Percentiles rank a stretch among this genome's conserved stretches.
phyloP scores from a whole-genome alignment of 2,329 filamentous ascomycete species.

The Cladorrhinum sp. region DNA sequence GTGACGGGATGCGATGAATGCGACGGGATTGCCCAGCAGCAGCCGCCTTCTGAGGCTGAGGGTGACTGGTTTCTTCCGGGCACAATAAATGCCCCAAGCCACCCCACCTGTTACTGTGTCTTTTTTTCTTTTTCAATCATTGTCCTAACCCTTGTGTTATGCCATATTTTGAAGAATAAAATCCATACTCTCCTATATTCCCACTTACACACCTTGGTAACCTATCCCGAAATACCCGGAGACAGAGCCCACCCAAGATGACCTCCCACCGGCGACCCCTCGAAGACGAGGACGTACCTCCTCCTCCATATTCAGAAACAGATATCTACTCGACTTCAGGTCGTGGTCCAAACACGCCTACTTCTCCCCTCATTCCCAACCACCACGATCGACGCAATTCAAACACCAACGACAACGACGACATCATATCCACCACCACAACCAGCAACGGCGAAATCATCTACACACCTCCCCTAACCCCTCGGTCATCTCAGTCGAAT shows the following conservation, averaged over 20 bases:
- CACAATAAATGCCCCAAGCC: background rate
- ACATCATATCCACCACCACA: conserved; percentile 33
- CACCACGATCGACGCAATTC: conserved; percentile 18
- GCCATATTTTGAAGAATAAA: background rate
- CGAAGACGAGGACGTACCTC: conserved; percentile 39
- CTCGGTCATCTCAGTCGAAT: conserved; percentile 33
- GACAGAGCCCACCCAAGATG: conserved; percentile 20
- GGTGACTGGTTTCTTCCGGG: background rate
- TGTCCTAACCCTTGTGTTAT: background rate
- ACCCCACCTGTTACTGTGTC: background rate
- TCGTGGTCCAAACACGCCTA: conserved; percentile 11
- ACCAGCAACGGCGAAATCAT: conserved; percentile 45
- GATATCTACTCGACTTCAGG: conserved; percentile 51
- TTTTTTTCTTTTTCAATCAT: background rate
- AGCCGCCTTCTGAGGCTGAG: background rate
- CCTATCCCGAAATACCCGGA: background rate
- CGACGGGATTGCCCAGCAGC: background rate
- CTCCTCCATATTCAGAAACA: conserved; percentile 57
- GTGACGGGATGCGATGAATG: background rate
- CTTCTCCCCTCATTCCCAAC: conserved; percentile 27
- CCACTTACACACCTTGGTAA: background rate
- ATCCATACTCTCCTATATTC: background rate
- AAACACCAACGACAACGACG: conserved; percentile 21
- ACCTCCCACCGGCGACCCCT: conserved; percentile 27
- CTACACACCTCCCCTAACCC: conserved; percentile 52